phyloP scores from a whole-genome alignment of 225 moss, liverwort and hornwort species.

The Polytrichum commune region DNA sequence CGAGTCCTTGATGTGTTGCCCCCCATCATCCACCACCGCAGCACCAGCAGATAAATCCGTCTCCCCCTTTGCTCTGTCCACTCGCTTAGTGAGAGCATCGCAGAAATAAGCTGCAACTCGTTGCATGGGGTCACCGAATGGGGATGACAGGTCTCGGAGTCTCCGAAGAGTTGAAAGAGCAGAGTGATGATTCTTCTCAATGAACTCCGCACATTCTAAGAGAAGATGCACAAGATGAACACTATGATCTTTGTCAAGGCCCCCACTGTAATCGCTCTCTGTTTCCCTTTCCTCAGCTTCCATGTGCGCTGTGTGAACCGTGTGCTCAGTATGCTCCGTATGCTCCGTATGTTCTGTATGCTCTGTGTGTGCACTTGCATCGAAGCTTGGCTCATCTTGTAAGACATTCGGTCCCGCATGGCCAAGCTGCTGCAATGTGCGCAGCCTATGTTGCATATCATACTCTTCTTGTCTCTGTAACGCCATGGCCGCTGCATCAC shows the following conservation, averaged over 20 bases:
- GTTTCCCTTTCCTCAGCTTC: conserved; percentile 47
- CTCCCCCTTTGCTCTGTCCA: conserved; percentile 27
- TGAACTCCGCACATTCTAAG: conserved; percentile 54
- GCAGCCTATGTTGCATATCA: conserved; percentile 34
- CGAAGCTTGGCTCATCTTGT: conserved; percentile 34
- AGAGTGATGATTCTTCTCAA: conserved; percentile 38
- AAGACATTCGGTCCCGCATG: conserved; percentile 16
- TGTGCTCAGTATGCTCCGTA: conserved; percentile 6
- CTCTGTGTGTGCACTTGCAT: conserved; percentile 19
- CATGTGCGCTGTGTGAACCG: conserved; percentile 2
- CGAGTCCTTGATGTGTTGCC: conserved; percentile 23
- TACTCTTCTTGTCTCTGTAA: conserved; percentile 37
- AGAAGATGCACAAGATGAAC: conserved; percentile 56
- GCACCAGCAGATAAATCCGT: conserved; percentile 10
- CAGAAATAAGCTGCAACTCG: conserved; percentile 70
- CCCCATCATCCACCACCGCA: conserved; percentile 19
- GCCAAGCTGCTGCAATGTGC: conserved; percentile 36
- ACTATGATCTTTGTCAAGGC: conserved; percentile 44
- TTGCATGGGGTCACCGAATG: conserved; percentile 67
- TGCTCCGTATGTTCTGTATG: conserved; percentile 3
- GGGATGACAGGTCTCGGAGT: conserved; percentile 57
- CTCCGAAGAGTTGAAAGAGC: conserved; percentile 27
- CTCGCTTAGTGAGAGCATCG: conserved; percentile 49
- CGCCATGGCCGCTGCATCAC: conserved; percentile 20
- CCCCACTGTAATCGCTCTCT: conserved; percentile 51